Base-by-base conservation (phyloP, 192 early-diverging fungal genomes). In the Mortierella antarctica region DNA sequence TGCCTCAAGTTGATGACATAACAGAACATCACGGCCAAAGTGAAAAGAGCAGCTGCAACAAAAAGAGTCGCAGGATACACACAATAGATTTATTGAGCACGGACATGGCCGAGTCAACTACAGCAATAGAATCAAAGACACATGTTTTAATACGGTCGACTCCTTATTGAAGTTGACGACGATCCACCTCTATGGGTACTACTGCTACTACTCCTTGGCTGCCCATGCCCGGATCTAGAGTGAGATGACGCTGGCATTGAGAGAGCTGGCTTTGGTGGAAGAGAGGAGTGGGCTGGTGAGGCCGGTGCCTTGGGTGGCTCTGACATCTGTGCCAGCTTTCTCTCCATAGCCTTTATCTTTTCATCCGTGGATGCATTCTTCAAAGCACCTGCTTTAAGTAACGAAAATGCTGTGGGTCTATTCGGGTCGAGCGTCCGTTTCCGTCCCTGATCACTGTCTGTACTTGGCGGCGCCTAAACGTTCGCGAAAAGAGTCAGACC, bases 341-440 rank as follows among this genome's bases (percentile, higher is more conserved):
- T 82, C 67, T 93, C 92, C 48, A 93, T 83, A 0, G 92, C 91
- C 14, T 73, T 78, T 57, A 93, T 93, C 72, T 90, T 93, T 57
- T 89, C 76, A 23, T 91, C 73, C n/a, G 86, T 91, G 55, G 85
- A 88, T 57, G 84, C 82, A 70, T 84, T 84, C 45, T 77, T 65
- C 70, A 86, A 83, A 52, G 84, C 83, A 68, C 85, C 82, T 59
- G 85, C 72, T 50, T 85, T 81, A 31, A 86, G 70, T 8, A 88
- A 51, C 11, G 83, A 82, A 45, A 87, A 84, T 15, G 86, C 61
- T 40, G 79, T 86, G 17, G 85, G 83, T 15, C 84, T 80, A 57
- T 70, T 88, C 13, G 75, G 50, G 60, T 73, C 76, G 48, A 73
- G 57, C 15, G 59, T 54, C 50, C 50, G 76, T 53, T 71, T 80